A percentile compares a stretch with the other conserved stretches of the same genome.
These are phyloP conservation scores for Stagonosporopsis cucurbitacearum DNA, from an alignment of 2,329 filamentous ascomycete genomes.

Conservation along the genomic window DNA sequence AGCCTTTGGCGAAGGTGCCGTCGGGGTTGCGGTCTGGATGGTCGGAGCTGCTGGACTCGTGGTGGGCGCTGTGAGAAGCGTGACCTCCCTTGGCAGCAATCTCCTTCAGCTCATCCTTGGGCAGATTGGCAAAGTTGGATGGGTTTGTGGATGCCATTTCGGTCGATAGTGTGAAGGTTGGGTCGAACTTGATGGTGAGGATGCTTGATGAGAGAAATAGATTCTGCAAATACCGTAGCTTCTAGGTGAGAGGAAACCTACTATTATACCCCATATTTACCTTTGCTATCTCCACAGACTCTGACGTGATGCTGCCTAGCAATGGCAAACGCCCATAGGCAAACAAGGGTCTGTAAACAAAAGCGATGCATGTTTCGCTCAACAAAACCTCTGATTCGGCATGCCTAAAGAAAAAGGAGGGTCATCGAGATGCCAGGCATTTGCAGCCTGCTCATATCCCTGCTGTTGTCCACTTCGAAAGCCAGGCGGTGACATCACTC, in stretches of 20 bases:
- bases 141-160: constrained; percentile 54
- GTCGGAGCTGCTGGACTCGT: constrained; percentile 1
- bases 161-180: constrained; percentile 15
- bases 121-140: constrained; percentile 60
- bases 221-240: not conserved
- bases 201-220: not conserved
- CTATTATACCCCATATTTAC: constrained; percentile 21
- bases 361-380: not conserved
- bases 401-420: constrained; percentile 1
- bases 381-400: constrained; percentile 9
- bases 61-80: constrained; percentile 42
- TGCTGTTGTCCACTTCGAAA: constrained; percentile 2
- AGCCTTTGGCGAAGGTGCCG: constrained; percentile 50
- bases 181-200: not conserved
- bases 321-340: constrained; percentile 14
- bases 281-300: constrained; percentile 11
- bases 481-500: constrained; percentile 28
- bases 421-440: constrained; percentile 1
- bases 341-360: constrained; percentile 8
- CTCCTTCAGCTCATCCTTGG: constrained; percentile 57
- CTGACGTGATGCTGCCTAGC: constrained; percentile 30
- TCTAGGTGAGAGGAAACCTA: not conserved
- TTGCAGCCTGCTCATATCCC: constrained; percentile 30
- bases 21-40: constrained; percentile 46
- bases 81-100: constrained; percentile 60